phyloP scores from a whole-genome alignment of 768 basidiomycete genomes.

The Infundibulicybe gibba region DNA sequence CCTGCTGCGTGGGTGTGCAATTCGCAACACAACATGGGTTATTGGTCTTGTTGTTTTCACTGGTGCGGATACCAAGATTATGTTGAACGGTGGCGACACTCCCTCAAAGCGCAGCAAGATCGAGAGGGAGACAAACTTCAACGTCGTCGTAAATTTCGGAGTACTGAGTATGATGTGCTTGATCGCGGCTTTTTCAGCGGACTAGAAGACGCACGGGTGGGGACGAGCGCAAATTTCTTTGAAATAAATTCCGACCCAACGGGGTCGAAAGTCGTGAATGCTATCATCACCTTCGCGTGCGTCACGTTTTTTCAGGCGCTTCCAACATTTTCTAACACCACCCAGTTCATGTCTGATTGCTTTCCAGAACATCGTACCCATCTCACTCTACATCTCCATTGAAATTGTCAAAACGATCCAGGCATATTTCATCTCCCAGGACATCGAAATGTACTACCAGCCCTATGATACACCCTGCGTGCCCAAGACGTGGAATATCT shows the following conservation, averaged over 20 bases:
- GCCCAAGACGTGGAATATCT: conserved; percentile 98
- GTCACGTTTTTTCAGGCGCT: conserved; percentile 24
- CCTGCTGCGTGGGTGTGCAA: conserved; percentile 83
- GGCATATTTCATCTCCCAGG: conserved; percentile 94
- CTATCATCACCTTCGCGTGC: conserved; percentile 88
- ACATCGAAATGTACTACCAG: conserved; percentile 94
- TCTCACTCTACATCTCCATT: conserved; percentile 95
- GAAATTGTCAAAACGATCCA: conserved; percentile 98
- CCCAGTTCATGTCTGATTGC: conserved; percentile 86
- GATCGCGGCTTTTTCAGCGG: conserved; percentile 74
- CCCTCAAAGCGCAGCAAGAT: conserved; percentile 98
- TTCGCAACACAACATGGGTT: conserved; percentile 90
- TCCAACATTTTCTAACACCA: conserved; percentile 3
- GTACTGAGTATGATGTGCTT: conserved; percentile 76
- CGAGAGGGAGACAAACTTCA: conserved; percentile 98
- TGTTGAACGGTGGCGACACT: conserved; percentile 88
- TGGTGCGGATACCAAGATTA: conserved; percentile 89
- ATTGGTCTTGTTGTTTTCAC: conserved; percentile 95
- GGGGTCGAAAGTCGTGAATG: conserved; percentile 59
- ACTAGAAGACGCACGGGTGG: conserved; percentile 51
- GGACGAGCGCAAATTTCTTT: conserved; percentile 70
- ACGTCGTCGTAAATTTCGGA: conserved; percentile 91
- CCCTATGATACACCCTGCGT: conserved; percentile 85
- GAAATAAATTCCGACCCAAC: conserved; percentile 67
- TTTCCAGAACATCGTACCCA: conserved; percentile 97